phyloP scores from a whole-genome alignment of 2,329 filamentous ascomycete species.

The Phyllachora maydis region DNA sequence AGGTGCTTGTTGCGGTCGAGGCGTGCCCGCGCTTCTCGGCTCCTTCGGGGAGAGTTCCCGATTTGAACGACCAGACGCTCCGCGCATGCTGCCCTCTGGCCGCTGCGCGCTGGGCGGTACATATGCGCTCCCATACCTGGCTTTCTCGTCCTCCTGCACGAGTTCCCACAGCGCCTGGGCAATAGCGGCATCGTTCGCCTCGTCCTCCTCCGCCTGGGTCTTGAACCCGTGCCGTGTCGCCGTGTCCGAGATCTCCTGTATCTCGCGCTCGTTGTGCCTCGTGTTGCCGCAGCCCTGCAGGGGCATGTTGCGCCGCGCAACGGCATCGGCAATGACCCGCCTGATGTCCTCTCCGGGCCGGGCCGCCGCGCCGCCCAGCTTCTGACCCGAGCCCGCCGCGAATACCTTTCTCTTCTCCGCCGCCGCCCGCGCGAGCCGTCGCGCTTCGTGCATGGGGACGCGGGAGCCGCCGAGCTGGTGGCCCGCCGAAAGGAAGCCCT shows the following conservation, averaged over 20 bases:
- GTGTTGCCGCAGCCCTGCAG: slow-evolving; percentile 59
- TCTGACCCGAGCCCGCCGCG: slow-evolving; percentile 43
- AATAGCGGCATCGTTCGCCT: slow-evolving; percentile 74
- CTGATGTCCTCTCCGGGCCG: slow-evolving; percentile 45
- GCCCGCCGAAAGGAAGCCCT: slow-evolving; percentile 66
- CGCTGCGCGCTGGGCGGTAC: slow-evolving; percentile 25
- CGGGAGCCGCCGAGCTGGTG: slow-evolving; percentile 47
- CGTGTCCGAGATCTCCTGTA: slow-evolving; percentile 39
- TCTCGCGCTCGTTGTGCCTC: slow-evolving; percentile 41
- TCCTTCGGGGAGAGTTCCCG: background rate
- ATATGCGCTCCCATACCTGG: slow-evolving; percentile 32
- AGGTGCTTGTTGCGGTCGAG: slow-evolving; percentile 1
- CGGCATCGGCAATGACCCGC: slow-evolving; percentile 49
- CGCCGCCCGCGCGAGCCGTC: slow-evolving; percentile 50
- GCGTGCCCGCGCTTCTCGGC: slow-evolving; percentile 1
- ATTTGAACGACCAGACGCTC: slow-evolving; percentile 12
- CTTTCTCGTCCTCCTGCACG: slow-evolving; percentile 55
- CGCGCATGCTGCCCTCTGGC: slow-evolving; percentile 22
- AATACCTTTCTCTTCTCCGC: slow-evolving; percentile 47
- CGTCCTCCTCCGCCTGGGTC: slow-evolving; percentile 72
- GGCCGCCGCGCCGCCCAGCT: slow-evolving; percentile 41
- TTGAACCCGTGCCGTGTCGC: slow-evolving; percentile 55
- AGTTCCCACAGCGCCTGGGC: slow-evolving; percentile 72
- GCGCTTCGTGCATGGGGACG: slow-evolving; percentile 52
- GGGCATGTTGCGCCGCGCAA: slow-evolving; percentile 43